A percentile compares a stretch with the other conserved stretches of the same genome.
Evolutionary conservation across 257 asterid genomes (phyloP).

Genomic region (Ajuga chamaepitys): DNA sequence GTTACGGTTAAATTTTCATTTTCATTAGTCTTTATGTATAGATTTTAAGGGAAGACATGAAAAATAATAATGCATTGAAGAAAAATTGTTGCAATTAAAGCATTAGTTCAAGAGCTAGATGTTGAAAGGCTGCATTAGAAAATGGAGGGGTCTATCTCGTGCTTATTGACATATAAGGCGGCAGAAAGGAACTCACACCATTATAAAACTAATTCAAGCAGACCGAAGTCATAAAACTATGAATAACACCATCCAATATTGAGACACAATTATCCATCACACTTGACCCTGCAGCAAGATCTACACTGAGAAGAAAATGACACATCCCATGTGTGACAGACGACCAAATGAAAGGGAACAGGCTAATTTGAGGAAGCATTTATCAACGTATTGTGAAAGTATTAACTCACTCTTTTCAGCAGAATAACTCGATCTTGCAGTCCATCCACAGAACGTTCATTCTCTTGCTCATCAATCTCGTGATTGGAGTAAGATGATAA

Average conservation of each 20-base stretch:
- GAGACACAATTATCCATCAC: not conserved
- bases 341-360: not conserved
- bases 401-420: slow-evolving; percentile 67
- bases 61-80: not conserved
- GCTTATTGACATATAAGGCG: not conserved
- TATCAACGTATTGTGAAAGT: not conserved
- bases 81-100: not conserved
- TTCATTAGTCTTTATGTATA: not conserved
- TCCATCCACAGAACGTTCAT: slow-evolving; percentile 70
- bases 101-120: not conserved
- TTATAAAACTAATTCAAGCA: not conserved
- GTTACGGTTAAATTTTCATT: not conserved
- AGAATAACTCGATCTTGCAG: slow-evolving; percentile 76
- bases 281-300: slow-evolving; percentile 5
- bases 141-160: not conserved
- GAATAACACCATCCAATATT: not conserved
- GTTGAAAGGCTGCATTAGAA: not conserved
- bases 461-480: slow-evolving; percentile 93
- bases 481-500: slow-evolving; percentile 70
- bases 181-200: not conserved
- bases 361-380: not conserved
- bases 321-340: not conserved
- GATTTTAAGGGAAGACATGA: not conserved
- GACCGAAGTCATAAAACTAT: not conserved
- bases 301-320: not conserved